Base-by-base conservation (phyloP, 257 asterid genomes). In the Penstemon davidsonii region DNA sequence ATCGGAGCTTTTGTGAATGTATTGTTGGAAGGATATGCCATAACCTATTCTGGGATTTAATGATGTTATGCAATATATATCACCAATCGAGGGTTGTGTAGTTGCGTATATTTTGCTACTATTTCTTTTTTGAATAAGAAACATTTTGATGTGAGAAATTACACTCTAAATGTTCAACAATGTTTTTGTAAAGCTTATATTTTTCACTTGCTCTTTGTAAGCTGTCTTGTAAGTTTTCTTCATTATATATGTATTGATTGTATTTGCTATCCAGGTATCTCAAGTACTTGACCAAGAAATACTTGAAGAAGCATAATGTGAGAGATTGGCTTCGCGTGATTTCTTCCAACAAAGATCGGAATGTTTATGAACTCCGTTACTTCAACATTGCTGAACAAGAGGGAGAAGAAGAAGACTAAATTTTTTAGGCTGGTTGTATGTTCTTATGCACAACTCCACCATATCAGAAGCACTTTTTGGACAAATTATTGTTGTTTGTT, bases 391-490 rank as follows among this genome's bases (percentile, higher is more conserved):
- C 60, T 25, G 60, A 55, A 55, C 38, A 55, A 18, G 60, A 55
- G 60, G 60, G 41, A 8, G 60, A 55, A 5, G 60, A 55, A 8
- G 60, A 55, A 55, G 60, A 55, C 11, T 55, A 13, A 25, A 25
- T 25, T 25, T 25, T 25, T 25, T 10, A 49, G 54, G 11, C 12
- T 49, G 54, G 15, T 49, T 2, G 11, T 5, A 12, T 49, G 54
- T 13, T 58, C 41, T 52, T 50, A 51, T 46, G 58, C 38, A 49
- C 58, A 18, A 11, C 73, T 8, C 70, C 38, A 66, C 50, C 33
- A 46, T 64, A 6, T 47, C 13, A 40, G 46, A 47, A 46, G 57
- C 68, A 43, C 70, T 76, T 65, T 70, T 73, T 75, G 73, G 72
- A 67, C 66, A 61, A 8, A 56, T 68, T 71, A 56, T 68, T 71